Evolutionary conservation across 106 monocot species (phyloP), one percentile per base, ranked within the genome.

Genomic region (Allium sativum): DNA sequence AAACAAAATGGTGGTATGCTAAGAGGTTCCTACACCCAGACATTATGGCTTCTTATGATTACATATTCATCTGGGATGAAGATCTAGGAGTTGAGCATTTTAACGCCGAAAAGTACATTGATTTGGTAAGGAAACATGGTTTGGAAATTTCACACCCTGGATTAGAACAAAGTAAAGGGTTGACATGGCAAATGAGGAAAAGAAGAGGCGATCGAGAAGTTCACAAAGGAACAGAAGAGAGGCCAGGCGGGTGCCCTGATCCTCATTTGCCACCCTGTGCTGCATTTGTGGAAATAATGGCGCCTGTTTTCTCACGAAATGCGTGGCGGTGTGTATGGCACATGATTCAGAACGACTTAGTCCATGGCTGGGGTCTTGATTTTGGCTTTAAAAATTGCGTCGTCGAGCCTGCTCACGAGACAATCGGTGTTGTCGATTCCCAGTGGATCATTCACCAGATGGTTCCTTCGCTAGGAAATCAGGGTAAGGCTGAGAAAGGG

Each of bases 321-420:
- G 70, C 80, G 53, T 80, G 80, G 80, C 69, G 80, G 61, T 80
- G 80, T 44, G 75, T 80, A n/a, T 80, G 80, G 80, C 75, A 80
- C 76, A 80, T 80, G 75, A 76, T 80, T 68, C 80, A 80, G 80
- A 81, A 81, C 65, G 76, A 81, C 53, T 64, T 81, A 72, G 62
- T 81, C 54, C 80, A 81, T 68, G 80, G 80, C 48, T 81, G 80
- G 80, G 80, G 80, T 8, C 70, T 81, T 61, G 80, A 81, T 56
- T 76, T 81, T 48, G 71, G 72, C 44, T 51, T 81, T 11, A 72
- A 72, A 55, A 76, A 65, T 76, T 81, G 80, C 65, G 76, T 81
- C 41, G 80, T 76, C 76, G 80, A 86, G 86, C 86, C 78, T 66
- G 86, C 86, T 51, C 75, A 86, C 67, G 78, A 83, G 57, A 86